A percentile compares a stretch with the other conserved stretches of the same genome.
phyloP scores from a whole-genome alignment of 2,329 filamentous ascomycete species.

The Fusarium protoensiforme region DNA sequence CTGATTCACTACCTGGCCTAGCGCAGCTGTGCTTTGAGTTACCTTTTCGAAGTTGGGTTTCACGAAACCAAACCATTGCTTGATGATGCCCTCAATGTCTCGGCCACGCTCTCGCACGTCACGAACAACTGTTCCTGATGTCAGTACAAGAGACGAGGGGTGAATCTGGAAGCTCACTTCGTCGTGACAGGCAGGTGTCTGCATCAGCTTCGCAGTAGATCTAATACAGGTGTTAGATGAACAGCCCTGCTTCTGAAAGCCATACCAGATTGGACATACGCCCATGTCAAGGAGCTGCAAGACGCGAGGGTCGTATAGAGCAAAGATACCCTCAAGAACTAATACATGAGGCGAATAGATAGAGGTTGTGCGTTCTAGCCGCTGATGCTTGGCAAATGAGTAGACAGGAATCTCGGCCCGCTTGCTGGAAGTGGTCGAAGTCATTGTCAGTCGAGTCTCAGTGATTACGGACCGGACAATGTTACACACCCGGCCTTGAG shows the following conservation, averaged over 20 bases:
- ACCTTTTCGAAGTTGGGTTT: conserved; percentile 95
- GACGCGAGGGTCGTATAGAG: conserved; percentile 87
- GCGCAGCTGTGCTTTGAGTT: conserved; percentile 2
- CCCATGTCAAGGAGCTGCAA: conserved; percentile 91
- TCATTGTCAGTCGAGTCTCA: conserved; percentile 18
- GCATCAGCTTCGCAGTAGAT: conserved; percentile 98
- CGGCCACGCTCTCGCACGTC: conserved; percentile 91
- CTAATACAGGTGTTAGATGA: conserved; percentile 50
- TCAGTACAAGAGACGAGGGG: not conserved
- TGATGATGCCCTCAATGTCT: conserved; percentile 95
- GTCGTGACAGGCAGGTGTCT: conserved; percentile 89
- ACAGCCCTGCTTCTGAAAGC: not conserved
- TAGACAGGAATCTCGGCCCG: conserved; percentile 93
- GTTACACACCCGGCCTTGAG: conserved; percentile 86
- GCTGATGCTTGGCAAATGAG: conserved; percentile 91
- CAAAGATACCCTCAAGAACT: conserved; percentile 95
- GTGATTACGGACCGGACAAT: not conserved
- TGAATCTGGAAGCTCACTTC: conserved; percentile 68
- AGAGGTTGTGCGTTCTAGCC: conserved; percentile 81
- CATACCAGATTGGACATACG: conserved; percentile 55
- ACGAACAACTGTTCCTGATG: conserved; percentile 71
- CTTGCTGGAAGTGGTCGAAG: conserved; percentile 63
- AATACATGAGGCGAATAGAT: conserved; percentile 98
- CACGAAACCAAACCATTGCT: conserved; percentile 96
- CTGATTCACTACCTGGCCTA: not conserved